Percentiles rank a stretch among this genome's conserved stretches.
These are phyloP conservation scores for Gyrodon lividus DNA, from an alignment of 768 basidiomycete species.

Conservation along the genomic window DNA sequence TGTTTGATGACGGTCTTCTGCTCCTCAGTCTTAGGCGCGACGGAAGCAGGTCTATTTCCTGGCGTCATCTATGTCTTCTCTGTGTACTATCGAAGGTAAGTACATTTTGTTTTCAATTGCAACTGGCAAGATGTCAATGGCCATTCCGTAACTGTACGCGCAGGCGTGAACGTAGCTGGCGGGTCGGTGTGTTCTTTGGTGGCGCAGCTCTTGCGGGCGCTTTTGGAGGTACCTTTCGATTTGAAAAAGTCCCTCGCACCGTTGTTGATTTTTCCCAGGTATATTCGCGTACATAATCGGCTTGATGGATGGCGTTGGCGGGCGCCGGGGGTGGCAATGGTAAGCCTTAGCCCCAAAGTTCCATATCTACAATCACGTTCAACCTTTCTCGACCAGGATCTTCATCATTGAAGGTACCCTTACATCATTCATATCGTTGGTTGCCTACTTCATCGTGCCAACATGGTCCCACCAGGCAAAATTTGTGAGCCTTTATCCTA, in stretches of 20 bases:
- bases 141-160: not conserved
- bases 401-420: conserved; percentile 58
- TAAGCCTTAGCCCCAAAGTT: conserved; percentile 10
- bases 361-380: not conserved
- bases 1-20: not conserved
- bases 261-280: conserved; percentile 32
- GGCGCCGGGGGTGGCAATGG: conserved; percentile 62
- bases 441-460: conserved; percentile 54
- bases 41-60: conserved; percentile 61
- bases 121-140: not conserved
- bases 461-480: conserved; percentile 58
- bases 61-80: conserved; percentile 60
- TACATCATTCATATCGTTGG: conserved; percentile 46
- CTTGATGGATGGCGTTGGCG: conserved; percentile 62
- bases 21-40: conserved; percentile 48
- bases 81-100: conserved; percentile 52
- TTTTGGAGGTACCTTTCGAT: conserved; percentile 48
- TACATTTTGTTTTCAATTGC: not conserved
- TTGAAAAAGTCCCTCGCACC: not conserved
- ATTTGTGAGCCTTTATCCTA: conserved; percentile 41
- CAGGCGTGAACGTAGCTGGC: conserved; percentile 57
- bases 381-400: conserved; percentile 39
- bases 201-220: conserved; percentile 63
- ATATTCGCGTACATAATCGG: conserved; percentile 59
- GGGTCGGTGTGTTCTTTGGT: conserved; percentile 63